Base-by-base conservation (phyloP, 2,329 filamentous ascomycete species). In the Ceratocystis albifundus region DNA sequence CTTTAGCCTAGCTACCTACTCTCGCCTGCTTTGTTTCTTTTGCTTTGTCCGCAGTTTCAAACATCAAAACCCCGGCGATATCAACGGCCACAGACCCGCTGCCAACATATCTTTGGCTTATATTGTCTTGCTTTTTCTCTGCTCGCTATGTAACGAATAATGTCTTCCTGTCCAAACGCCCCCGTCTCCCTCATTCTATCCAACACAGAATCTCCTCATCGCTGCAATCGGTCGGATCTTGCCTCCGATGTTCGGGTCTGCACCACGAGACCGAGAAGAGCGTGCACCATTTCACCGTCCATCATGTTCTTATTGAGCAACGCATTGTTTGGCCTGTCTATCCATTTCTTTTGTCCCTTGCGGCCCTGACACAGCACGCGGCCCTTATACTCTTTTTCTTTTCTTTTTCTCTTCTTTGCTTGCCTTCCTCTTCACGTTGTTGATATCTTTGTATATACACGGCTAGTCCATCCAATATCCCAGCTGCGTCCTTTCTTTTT, bases 221-320 rank as follows among this genome's bases (percentile, higher is more conserved):
- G 36, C 36, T 41, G 36, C 36, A 41, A 12, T 4, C 36, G 36
- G 10, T 4, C 36, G 36, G 10, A 10, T 41, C 36, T 41, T 41
- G 36, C 10, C 36, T 41, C 4, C 10, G 36, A 41, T 41, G 36
- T 8, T 41, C 36, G 3, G 8, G 48, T n/a, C n/a, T n/a, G n/a
- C n/a, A 4, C 48, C 15, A 25, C 48, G 48, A 53, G 36, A 41
- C 36, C 36, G 36, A 53, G 48, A 20, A 20, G 20, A 53, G 48
- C 20, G 12, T 53, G 36, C 36, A 12, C 36, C 36, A 41, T 41
- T 41, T 10, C 28, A 10, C 20, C 20, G 3, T n/a, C 25, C 32
- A 30, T 55, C 30, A 66, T 64, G 17, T n/a, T 59, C 50, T 45
- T 66, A 45, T 28, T 66, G 36, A 20, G 36, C 41, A 55, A 25